Conservation (phyloP, 1,284 basidiomycete genomes). For the Ustilago crameri region DNA sequence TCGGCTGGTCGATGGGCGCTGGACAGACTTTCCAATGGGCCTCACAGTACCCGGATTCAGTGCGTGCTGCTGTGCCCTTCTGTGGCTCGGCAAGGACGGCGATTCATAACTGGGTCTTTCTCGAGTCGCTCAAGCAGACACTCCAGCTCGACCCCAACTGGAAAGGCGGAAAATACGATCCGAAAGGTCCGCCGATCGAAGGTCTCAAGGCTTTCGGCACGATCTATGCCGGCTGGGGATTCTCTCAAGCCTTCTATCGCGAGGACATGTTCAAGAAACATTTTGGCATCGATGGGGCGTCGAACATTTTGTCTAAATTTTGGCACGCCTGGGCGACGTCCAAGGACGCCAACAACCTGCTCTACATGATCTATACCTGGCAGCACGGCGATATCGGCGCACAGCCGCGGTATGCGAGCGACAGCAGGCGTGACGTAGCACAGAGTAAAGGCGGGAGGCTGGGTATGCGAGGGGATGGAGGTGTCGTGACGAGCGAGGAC, state of each 20-base stretch:
- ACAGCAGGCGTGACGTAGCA: constrained; percentile 21
- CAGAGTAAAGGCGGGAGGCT: constrained; percentile 17
- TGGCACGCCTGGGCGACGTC: constrained; percentile 38
- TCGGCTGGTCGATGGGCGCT: constrained; percentile 53
- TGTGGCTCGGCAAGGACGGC: constrained; percentile 54
- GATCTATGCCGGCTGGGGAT: constrained; percentile 58
- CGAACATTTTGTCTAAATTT: constrained; percentile 29
- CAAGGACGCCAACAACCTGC: constrained; percentile 51
- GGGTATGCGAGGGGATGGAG: constrained; percentile 18
- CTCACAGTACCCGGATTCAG: constrained; percentile 44
- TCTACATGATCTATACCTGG: constrained; percentile 49
- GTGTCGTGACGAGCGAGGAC: constrained; percentile 13
- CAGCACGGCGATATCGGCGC: constrained; percentile 46
- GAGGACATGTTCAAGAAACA: constrained; percentile 35
- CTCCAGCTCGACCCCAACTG: constrained; percentile 32
- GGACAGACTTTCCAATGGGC: constrained; percentile 56
- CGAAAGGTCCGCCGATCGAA: constrained; percentile 22
- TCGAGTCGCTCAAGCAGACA: constrained; percentile 36
- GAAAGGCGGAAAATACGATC: constrained; percentile 29
- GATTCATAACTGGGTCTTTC: constrained; percentile 52
- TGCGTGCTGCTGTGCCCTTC: constrained; percentile 43
- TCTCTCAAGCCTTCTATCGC: constrained; percentile 54
- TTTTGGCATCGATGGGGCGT: constrained; percentile 27
- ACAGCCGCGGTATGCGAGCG: constrained; percentile 39
- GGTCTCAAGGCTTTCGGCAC: constrained; percentile 51